Percentiles rank a stretch among this genome's conserved stretches.
Evolutionary conservation across 2,329 filamentous ascomycete genomes (phyloP).

Genomic region (Colletotrichum spaethianum): DNA sequence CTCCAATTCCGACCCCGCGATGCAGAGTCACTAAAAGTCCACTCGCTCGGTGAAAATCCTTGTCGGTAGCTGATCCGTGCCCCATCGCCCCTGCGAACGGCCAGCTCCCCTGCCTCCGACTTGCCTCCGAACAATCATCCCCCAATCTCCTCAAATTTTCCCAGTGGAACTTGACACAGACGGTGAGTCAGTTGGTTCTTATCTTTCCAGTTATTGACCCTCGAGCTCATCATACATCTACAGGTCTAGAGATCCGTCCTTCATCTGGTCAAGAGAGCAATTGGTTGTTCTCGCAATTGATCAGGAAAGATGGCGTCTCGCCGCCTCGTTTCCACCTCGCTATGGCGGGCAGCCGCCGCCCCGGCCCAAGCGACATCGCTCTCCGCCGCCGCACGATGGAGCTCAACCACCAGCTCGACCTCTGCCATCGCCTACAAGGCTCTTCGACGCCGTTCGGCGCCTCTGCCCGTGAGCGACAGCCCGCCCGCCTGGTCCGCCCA

Average conservation of each 20-base stretch:
- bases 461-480: conserved; percentile 83
- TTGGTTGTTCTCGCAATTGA: conserved; percentile 41
- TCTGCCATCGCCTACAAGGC: conserved; percentile 98
- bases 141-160: conserved; percentile 42
- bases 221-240: conserved; percentile 24
- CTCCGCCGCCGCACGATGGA: conserved; percentile 42
- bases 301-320: conserved; percentile 59
- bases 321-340: conserved; percentile 57
- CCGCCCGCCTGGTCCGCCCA: conserved; percentile 89
- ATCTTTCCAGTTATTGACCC: conserved; percentile 32
- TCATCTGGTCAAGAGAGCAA: conserved; percentile 40
- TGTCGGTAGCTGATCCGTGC: conserved; percentile 39
- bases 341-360: conserved; percentile 53
- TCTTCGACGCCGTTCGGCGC: conserved; percentile 89
- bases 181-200: conserved; percentile 36
- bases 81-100: conserved; percentile 31
- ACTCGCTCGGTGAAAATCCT: conserved; percentile 31
- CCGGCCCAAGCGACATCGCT: conserved; percentile 43
- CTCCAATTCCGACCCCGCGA: conserved; percentile 38
- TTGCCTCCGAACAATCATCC: conserved; percentile 38
- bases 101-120: conserved; percentile 39
- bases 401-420: conserved; percentile 79
- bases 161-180: conserved; percentile 37
- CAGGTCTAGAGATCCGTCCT: conserved; percentile 33
- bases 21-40: conserved; percentile 29